A percentile compares a stretch with the other conserved stretches of the same genome.
Evolutionary conservation across 805 yeast species (phyloP).

Genomic region (Wilhelminamyces savonicus): DNA sequence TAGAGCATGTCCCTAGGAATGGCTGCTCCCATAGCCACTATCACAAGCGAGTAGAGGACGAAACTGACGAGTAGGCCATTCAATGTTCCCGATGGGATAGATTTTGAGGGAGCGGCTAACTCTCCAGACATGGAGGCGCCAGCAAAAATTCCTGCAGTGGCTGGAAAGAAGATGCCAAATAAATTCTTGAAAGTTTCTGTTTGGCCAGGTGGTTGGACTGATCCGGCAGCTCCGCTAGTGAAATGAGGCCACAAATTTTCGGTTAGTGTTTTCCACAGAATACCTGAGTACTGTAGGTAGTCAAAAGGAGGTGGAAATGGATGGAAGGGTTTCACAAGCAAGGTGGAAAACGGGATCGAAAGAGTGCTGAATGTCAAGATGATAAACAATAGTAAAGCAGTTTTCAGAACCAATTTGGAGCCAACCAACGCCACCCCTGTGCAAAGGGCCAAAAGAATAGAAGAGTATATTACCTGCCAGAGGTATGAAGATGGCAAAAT

Average conservation of each 20-base stretch:
- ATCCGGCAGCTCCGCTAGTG: conserved; percentile 91
- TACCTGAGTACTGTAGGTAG: conserved; percentile 56
- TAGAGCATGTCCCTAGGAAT: conserved; percentile 76
- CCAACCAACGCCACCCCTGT: conserved; percentile 77
- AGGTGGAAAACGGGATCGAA: conserved; percentile 73
- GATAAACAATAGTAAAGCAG: conserved; percentile 70
- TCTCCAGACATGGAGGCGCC: conserved; percentile 99
- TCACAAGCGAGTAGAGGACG: conserved; percentile 69
- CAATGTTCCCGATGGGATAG: conserved; percentile 92
- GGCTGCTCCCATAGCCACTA: conserved; percentile 70
- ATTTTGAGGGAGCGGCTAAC: conserved; percentile 72
- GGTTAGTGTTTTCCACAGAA: conserved; percentile 57
- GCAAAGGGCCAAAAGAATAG: conserved; percentile 62
- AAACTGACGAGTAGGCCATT: conserved; percentile 79
- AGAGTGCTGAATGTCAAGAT: conserved; percentile 64
- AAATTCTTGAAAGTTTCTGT: conserved; percentile 75
- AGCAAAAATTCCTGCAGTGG: conserved; percentile 97
- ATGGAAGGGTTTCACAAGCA: conserved; percentile 51
- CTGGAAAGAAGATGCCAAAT: conserved; percentile 96
- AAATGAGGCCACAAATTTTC: conserved; percentile 73
- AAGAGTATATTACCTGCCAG: conserved; percentile 67
- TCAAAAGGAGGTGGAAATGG: conserved; percentile 49
- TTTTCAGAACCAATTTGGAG: conserved; percentile 70
- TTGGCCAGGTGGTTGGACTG: conserved; percentile 42
- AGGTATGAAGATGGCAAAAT: conserved; percentile 65